Conservation (phyloP, 2,329 filamentous ascomycete genomes). For the Tricladium varicosporioides region DNA sequence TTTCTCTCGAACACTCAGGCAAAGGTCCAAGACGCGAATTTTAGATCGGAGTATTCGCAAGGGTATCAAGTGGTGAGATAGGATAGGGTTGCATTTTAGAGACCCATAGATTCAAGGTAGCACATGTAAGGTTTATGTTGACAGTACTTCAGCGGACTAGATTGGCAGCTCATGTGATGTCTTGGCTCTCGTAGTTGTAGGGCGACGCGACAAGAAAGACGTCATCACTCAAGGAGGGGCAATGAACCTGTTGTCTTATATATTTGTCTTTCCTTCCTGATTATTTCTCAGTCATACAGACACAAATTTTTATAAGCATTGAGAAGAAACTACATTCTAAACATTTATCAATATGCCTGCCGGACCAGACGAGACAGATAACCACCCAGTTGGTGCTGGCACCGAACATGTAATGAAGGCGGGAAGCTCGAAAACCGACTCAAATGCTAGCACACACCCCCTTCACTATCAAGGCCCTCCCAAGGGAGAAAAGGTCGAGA, state of each 20-base stretch:
- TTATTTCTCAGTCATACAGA: no score
- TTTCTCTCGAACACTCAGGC: not conserved
- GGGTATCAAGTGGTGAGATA: not conserved
- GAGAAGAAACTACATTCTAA: no score
- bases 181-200: not conserved
- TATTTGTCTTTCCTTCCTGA: not conserved
- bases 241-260: not conserved
- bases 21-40: not conserved
- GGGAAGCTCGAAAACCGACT: slow-evolving; percentile 35
- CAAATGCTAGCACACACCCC: slow-evolving; percentile 37
- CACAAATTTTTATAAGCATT: no score
- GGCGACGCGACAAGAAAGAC: not conserved
- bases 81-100: not conserved
- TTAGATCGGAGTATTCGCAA: not conserved
- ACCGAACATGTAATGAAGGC: slow-evolving; percentile 39
- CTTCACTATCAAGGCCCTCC: slow-evolving; percentile 36
- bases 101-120: not conserved
- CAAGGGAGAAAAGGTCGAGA: slow-evolving; percentile 46
- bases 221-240: not conserved
- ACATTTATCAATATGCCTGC: slow-evolving; percentile 35
- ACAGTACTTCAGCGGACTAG: not conserved
- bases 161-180: not conserved
- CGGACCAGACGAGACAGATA: slow-evolving; percentile 37
- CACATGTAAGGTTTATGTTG: no score
- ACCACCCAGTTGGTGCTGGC: slow-evolving; percentile 30